Percentiles rank a stretch among this genome's conserved stretches.
Evolutionary conservation across 2,329 filamentous ascomycete species (phyloP).

Genomic region (Alternaria dauci): DNA sequence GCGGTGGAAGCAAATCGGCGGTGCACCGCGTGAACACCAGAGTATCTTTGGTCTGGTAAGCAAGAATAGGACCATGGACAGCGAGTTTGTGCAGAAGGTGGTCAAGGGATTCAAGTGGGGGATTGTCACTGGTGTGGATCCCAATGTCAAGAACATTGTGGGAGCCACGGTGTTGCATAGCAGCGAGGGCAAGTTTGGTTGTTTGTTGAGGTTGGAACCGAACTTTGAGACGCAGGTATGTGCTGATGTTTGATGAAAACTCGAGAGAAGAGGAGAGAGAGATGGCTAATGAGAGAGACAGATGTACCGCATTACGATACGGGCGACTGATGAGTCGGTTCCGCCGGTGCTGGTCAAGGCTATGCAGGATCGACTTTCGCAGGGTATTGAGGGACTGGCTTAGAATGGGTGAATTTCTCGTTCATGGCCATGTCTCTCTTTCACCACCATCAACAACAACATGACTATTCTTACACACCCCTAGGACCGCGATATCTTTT

Average conservation of each 20-base stretch:
- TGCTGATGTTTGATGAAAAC: slow-evolving; percentile 9
- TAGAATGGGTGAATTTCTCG: slow-evolving; percentile 13
- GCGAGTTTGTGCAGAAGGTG: slow-evolving; percentile 73
- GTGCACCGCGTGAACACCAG: slow-evolving; percentile 85
- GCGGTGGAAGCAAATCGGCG: slow-evolving; percentile 98
- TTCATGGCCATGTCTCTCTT: not conserved
- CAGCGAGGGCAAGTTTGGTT: slow-evolving; percentile 88
- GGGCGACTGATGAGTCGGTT: slow-evolving; percentile 91
- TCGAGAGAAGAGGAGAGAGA: slow-evolving; percentile 5
- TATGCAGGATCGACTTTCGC: slow-evolving; percentile 84
- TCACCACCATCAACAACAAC: not conserved
- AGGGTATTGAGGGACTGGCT: slow-evolving; percentile 54
- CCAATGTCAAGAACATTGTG: slow-evolving; percentile 92
- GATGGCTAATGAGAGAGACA: slow-evolving; percentile 51
- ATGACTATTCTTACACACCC: not conserved
- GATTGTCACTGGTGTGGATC: slow-evolving; percentile 83
- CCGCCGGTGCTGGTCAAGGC: slow-evolving; percentile 80
- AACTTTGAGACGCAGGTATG: slow-evolving; percentile 91
- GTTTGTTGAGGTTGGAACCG: slow-evolving; percentile 90
- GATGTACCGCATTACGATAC: slow-evolving; percentile 95
- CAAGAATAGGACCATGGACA: slow-evolving; percentile 70
- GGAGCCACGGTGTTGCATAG: slow-evolving; percentile 88
- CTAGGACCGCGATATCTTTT: not conserved
- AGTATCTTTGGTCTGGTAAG: slow-evolving; percentile 77
- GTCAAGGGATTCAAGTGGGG: slow-evolving; percentile 92